Percentiles rank a stretch among this genome's conserved stretches.
phyloP scores from a whole-genome alignment of 2,329 filamentous ascomycete genomes.

The Alternaria arborescens region DNA sequence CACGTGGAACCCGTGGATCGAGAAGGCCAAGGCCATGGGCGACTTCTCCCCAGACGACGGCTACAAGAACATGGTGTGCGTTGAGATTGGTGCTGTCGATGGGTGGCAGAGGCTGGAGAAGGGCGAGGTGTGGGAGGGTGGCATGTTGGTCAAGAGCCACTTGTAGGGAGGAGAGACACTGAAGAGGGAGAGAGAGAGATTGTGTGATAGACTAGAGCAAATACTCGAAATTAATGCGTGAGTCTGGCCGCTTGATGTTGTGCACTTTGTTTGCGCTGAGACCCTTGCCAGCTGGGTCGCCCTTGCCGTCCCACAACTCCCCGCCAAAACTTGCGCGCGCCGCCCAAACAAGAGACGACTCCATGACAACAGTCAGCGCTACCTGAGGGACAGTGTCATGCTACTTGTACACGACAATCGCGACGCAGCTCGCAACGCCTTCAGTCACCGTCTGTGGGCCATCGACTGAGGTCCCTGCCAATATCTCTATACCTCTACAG shows the following conservation, averaged over 20 bases:
- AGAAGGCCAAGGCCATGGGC: constrained; percentile 80
- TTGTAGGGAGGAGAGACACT: constrained; percentile 20
- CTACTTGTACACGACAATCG: constrained; percentile 14
- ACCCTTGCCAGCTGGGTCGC: constrained; percentile 11
- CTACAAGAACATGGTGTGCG: constrained; percentile 92
- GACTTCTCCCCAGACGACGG: constrained; percentile 92
- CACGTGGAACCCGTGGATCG: constrained; percentile 96
- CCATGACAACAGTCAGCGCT: constrained; percentile 30
- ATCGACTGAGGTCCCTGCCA: constrained; percentile 23
- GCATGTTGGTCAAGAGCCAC: constrained; percentile 63
- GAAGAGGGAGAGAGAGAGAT: neutral
- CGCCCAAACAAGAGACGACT: constrained; percentile 30
- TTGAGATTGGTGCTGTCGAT: constrained; percentile 86
- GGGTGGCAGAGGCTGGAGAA: constrained; percentile 86
- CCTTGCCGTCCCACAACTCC: constrained; percentile 25
- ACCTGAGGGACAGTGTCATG: constrained; percentile 24
- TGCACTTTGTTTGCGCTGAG: constrained; percentile 4
- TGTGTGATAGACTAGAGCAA: constrained; percentile 6
- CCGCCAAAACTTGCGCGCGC: constrained; percentile 21
- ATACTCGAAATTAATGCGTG: constrained; percentile 1
- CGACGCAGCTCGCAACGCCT: constrained; percentile 21
- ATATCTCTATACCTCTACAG: constrained; percentile 12
- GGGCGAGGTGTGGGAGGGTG: constrained; percentile 74
- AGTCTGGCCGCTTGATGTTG: constrained; percentile 1
- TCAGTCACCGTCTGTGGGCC: constrained; percentile 22